Evolutionary conservation across 2,329 filamentous ascomycete species (phyloP).

Genomic region (Trichophyton schoenleinii): DNA sequence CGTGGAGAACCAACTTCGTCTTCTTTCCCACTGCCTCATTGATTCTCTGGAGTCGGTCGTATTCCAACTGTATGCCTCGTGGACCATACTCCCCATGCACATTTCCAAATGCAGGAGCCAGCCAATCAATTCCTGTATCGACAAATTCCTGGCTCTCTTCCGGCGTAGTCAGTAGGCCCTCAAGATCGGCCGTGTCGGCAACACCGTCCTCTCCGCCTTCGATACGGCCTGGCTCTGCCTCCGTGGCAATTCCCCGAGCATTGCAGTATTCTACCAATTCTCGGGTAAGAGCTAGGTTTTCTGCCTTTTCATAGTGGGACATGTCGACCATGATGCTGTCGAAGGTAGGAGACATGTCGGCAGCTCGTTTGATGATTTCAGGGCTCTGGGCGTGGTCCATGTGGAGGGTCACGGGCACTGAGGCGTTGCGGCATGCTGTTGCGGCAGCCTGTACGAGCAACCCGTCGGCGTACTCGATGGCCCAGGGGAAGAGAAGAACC

Average conservation of each 20-base stretch:
- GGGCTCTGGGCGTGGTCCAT: conserved; percentile 55
- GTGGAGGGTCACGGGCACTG: conserved; percentile 50
- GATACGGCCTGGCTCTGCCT: conserved; percentile 60
- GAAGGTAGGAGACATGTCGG: conserved; percentile 47
- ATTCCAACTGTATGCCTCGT: conserved; percentile 51
- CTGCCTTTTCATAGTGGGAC: conserved; percentile 57
- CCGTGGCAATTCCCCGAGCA: conserved; percentile 52
- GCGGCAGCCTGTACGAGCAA: conserved; percentile 45
- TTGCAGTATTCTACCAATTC: conserved; percentile 53
- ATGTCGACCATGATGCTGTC: conserved; percentile 70
- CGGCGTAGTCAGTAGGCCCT: conserved; percentile 53
- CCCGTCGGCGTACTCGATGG: conserved; percentile 51
- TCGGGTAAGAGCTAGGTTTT: conserved; percentile 53
- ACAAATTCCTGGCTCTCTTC: conserved; percentile 61
- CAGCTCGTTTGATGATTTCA: conserved; percentile 48
- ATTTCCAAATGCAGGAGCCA: conserved; percentile 65
- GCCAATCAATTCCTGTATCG: conserved; percentile 57
- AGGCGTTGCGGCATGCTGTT: conserved; percentile 43
- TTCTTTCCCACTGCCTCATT: conserved; percentile 35
- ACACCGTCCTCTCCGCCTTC: conserved; percentile 65
- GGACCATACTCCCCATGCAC: conserved; percentile 63
- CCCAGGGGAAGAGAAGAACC: conserved; percentile 64
- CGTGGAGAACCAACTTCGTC: conserved; percentile 42
- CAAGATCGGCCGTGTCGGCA: conserved; percentile 50
- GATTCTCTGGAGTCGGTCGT: conserved; percentile 40